These are phyloP conservation scores for Globisporangium lucens DNA, from an alignment of 352 stramenopile species.

Conservation along the genomic window DNA sequence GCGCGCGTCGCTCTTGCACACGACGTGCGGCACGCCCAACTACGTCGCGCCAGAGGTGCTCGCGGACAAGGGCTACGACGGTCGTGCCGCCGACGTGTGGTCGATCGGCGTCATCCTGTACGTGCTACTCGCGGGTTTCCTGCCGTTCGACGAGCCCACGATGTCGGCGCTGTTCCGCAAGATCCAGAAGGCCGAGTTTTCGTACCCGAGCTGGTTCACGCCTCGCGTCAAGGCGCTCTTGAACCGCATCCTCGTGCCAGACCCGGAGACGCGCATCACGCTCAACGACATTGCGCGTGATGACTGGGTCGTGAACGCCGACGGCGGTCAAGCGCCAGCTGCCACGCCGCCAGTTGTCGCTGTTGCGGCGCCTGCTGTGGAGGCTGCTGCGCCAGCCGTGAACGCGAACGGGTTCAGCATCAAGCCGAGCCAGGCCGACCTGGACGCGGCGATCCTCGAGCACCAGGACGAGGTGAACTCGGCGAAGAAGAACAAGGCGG, in stretches of 20 bases:
- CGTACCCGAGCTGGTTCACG: constrained; percentile 93
- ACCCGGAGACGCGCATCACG: constrained; percentile 85
- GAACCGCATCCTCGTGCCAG: constrained; percentile 91
- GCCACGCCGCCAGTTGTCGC: background rate
- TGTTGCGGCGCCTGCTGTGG: constrained; percentile 14
- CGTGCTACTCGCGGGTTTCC: constrained; percentile 89
- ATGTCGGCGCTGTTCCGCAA: constrained; percentile 96
- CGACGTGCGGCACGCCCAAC: constrained; percentile 96
- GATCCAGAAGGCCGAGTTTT: constrained; percentile 96
- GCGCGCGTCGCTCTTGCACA: constrained; percentile 90
- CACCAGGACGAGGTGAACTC: constrained; percentile 75
- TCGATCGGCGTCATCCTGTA: constrained; percentile 99
- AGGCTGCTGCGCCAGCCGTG: background rate
- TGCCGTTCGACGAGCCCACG: constrained; percentile 94
- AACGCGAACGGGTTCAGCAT: constrained; percentile 22
- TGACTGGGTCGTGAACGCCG: constrained; percentile 83
- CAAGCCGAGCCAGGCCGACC: constrained; percentile 81
- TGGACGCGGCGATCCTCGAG: constrained; percentile 80
- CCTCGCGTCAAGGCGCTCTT: constrained; percentile 86
- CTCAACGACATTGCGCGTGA: constrained; percentile 90
- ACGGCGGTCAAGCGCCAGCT: constrained; percentile 13
- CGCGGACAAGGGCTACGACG: constrained; percentile 93
- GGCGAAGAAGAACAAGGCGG: constrained; percentile 63
- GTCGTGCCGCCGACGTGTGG: constrained; percentile 94
- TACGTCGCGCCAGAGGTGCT: constrained; percentile 95